A percentile compares a stretch with the other conserved stretches of the same genome.
Evolutionary conservation across 768 basidiomycete species (phyloP).

Genomic region (Leccinum olivaceopallidum): DNA sequence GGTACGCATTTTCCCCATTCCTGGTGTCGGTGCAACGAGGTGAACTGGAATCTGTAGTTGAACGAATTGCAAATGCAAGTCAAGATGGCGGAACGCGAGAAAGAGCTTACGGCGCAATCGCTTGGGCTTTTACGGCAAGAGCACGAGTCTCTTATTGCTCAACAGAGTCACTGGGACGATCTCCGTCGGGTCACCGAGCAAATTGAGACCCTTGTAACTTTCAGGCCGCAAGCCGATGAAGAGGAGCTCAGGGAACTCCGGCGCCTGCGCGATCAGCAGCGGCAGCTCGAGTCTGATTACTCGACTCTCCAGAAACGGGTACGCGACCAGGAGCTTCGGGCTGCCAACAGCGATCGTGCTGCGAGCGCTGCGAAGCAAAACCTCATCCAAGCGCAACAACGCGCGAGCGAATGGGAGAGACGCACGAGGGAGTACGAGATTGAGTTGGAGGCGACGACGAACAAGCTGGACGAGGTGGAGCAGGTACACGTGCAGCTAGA

Average conservation of each 20-base stretch:
- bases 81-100: conserved; percentile 59
- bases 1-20: conserved; percentile 41
- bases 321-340: conserved; percentile 69
- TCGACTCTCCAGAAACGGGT: conserved; percentile 65
- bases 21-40: background rate
- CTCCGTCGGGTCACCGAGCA: conserved; percentile 70
- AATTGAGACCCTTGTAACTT: conserved; percentile 62
- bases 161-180: conserved; percentile 80
- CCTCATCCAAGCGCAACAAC: conserved; percentile 73
- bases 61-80: conserved; percentile 61
- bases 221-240: conserved; percentile 63
- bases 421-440: conserved; percentile 70
- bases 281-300: conserved; percentile 66
- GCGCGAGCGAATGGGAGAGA: conserved; percentile 79
- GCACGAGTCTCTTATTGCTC: conserved; percentile 55
- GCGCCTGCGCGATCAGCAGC: conserved; percentile 57
- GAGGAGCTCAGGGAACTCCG: conserved; percentile 75
- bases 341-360: conserved; percentile 60
- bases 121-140: conserved; percentile 57
- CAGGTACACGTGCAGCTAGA: conserved; percentile 66
- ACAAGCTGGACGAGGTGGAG: conserved; percentile 66
- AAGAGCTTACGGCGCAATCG: conserved; percentile 53
- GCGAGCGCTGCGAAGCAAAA: conserved; percentile 58
- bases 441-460: conserved; percentile 58
- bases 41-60: conserved; percentile 41